A percentile compares a stretch with the other conserved stretches of the same genome.
Evolutionary conservation across 805 yeast species (phyloP).

Genomic region (Saccharomycopsis fermentans): DNA sequence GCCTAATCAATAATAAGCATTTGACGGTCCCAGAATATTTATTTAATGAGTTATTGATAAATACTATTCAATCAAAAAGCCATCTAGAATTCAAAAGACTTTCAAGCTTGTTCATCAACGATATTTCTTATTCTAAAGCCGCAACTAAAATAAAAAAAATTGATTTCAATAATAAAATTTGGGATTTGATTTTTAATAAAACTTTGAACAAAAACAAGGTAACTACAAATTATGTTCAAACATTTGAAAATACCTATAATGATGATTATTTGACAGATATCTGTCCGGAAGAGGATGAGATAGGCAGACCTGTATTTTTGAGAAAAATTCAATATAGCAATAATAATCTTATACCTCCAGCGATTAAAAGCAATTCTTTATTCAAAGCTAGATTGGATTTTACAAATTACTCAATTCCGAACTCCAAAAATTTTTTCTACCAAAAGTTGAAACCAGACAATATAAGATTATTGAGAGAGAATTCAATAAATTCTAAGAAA

Average conservation of each 20-base stretch:
- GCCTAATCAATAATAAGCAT: neutral
- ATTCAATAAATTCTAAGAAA: neutral
- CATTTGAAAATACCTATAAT: slow-evolving; percentile 2
- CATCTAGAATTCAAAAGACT: neutral
- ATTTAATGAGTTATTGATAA: neutral
- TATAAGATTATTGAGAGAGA: neutral
- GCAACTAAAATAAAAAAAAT: neutral
- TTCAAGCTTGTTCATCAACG: neutral
- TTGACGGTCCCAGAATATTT: neutral
- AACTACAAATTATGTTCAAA: slow-evolving; percentile 1
- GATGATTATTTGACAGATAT: neutral
- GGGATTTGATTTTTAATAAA: neutral
- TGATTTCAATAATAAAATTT: neutral
- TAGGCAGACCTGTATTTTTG: neutral
- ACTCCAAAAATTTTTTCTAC: neutral
- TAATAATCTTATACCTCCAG: neutral
- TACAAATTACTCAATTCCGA: neutral
- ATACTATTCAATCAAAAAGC: neutral
- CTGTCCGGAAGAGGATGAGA: neutral
- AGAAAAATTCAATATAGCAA: neutral
- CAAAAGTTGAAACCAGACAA: neutral
- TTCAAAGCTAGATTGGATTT: neutral
- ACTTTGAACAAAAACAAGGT: neutral
- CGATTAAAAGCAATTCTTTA: neutral
- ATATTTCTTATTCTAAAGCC: neutral